Conservation (phyloP, 257 asterid species). For the Nicotiana paniculata region DNA sequence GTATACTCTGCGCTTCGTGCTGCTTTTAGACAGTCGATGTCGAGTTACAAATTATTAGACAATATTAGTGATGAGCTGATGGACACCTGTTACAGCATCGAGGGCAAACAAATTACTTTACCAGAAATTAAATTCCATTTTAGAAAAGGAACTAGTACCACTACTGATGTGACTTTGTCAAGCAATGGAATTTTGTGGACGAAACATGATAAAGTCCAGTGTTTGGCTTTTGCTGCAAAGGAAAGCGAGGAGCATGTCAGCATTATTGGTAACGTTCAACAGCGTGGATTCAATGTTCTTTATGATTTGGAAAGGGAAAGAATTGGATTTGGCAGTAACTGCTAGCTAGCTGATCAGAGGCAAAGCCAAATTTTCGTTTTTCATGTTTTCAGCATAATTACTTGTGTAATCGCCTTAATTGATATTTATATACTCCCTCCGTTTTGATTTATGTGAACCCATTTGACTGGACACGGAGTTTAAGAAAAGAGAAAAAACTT, state of each 20-base stretch:
- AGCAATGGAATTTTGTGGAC: neutral
- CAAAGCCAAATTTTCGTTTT: neutral
- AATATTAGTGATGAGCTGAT: neutral
- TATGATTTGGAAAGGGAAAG: neutral
- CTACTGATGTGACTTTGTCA: neutral
- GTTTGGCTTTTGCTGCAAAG: slow-evolving; percentile 2
- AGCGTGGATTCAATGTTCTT: neutral
- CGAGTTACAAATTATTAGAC: neutral
- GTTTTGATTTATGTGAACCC: too few species aligned
- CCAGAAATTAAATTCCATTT: slow-evolving; percentile 5
- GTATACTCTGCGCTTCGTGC: neutral
- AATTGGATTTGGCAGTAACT: neutral
- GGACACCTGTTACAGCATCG: slow-evolving; percentile 1
- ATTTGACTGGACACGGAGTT: too few species aligned
- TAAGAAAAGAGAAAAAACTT: too few species aligned
- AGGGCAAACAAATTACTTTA: neutral
- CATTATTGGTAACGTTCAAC: neutral
- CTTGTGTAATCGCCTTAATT: neutral
- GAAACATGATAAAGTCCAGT: neutral
- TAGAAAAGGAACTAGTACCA: neutral
- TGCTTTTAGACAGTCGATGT: slow-evolving; percentile 1
- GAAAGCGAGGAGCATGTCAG: neutral
- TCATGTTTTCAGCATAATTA: neutral
- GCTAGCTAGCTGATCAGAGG: neutral
- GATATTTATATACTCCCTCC: too few species aligned